Base-by-base conservation (phyloP, 306 rosid genomes). In the Ceratonia siliqua region DNA sequence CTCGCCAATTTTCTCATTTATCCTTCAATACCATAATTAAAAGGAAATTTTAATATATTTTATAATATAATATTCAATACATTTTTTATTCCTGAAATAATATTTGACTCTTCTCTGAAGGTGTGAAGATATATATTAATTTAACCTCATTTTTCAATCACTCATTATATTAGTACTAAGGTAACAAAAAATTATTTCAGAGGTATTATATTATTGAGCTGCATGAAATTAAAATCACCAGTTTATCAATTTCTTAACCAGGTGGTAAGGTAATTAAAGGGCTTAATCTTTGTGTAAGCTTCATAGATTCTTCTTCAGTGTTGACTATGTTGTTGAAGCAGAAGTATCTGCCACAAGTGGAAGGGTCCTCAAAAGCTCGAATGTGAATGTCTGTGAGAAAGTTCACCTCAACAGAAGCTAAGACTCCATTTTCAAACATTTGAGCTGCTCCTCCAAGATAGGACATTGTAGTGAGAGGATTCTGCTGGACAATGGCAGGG, bases 381-480 rank as follows among this genome's bases (percentile, higher is more conserved):
- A 82, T 80, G 65, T 85, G 89, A 14, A 78, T 62, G 22, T 64
- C 52, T 17, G 20, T 83, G 1, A 86, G 46, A 54, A 80, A 80
- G 15, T 70, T 70, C 61, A 86, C 79, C 28, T 83, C 82, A 6
- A 86, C 79, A 25, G 38, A 46, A 12, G 85, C 85, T 2, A 83
- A 25, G 0, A 83, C 79, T 33, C 89, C 89, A 69, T 86, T 78
- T 70, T 86, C 87, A 43, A 80, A 86, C 89, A 86, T 86, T 59
- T 83, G 74, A 46, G 83, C 85, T 0, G 89, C 87, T 79, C 82
- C 86, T 38, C 76, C 77, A 39, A 82, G 86, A 79, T 85, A 85
- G 3, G 88, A 78, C 68, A 78, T 70, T 12, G 86, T 85, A 13
- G 84, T 68, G 3, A 5, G 33, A 43, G 77, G 68, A 36, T 77